Evolutionary conservation across 2,329 filamentous ascomycete species (phyloP), one percentile per base, ranked within the genome.

Genomic region (Emergomyces africanus): DNA sequence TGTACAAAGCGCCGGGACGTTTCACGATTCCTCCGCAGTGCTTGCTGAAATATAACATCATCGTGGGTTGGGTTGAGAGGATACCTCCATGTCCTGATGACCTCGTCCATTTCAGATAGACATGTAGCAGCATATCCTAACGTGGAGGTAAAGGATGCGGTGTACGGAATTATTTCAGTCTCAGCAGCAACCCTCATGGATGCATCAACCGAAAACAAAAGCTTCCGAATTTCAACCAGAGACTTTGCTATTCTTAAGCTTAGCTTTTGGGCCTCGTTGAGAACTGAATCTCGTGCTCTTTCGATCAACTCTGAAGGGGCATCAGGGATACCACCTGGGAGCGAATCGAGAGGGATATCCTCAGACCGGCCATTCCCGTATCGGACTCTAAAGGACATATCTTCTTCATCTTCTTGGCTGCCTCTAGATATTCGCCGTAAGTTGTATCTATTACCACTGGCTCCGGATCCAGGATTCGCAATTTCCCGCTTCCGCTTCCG

Each of bases 301-400:
- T 75, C 71, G 9, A 75, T 61, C n/a, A 72, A 61, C 15, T 65
- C 67, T 57, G 70, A 70, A 2, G 74, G 68, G 33, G 67, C 57
- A 33, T 66, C 66, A n/a, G 64, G 49, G 6, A 60, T 61, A 9
- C 61, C 62, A n/a, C 66, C 63, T 5, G 61, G 54, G 41, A 70
- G 57, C 5, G 68, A 63, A 20, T 75, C 71, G 18, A 84, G 74
- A 1, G 77, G 75, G 35, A 85, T 79, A 61, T 84, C 78, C 65
- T 84, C 81, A 55, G 76, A 79, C 55, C 84, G 79, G 1, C 83
- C 82, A 64, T 84, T 84, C 12, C 77, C 77, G 64, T 83, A 84
- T 10, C 79, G 78, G 1, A 84, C 78, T 50, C 80, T 72, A 39
- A 85, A 72, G 2, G 82, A 77, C 39, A 81, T 72, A 15, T 78